phyloP scores from a whole-genome alignment of 805 yeast genomes.

The Sugiyamaella chiloensis region DNA sequence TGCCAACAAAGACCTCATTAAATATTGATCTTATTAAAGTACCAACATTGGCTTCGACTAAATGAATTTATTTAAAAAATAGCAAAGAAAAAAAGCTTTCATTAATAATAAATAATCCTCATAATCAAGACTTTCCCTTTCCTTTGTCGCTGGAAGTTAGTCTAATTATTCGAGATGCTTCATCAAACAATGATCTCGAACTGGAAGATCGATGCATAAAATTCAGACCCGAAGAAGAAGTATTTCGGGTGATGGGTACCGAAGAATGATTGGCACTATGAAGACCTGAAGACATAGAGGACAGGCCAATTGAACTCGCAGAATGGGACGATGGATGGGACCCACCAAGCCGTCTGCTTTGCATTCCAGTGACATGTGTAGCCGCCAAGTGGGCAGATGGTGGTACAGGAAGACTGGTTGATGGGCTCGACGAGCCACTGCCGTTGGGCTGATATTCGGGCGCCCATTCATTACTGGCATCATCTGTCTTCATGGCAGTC shows the following conservation, averaged over 20 bases:
- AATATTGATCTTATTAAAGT: too few relatives aligned
- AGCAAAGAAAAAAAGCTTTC: too few relatives aligned
- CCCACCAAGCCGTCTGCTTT: neutral
- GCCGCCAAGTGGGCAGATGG: constrained; percentile 5
- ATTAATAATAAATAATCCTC: neutral
- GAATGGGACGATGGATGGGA: constrained; percentile 8
- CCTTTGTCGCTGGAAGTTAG: constrained; percentile 14
- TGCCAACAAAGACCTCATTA: too few relatives aligned
- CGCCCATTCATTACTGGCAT: constrained; percentile 46
- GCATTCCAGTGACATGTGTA: neutral
- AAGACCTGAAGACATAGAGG: neutral
- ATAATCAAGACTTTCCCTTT: constrained; percentile 3
- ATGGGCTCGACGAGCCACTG: constrained; percentile 24
- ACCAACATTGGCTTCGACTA: too few relatives aligned
- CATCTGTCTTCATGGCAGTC: constrained; percentile 63
- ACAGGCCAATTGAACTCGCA: constrained; percentile 2
- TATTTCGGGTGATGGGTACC: constrained; percentile 11
- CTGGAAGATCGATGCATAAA: constrained; percentile 19
- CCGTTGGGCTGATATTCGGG: constrained; percentile 56
- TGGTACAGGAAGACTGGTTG: constrained; percentile 7
- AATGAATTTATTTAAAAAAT: too few relatives aligned
- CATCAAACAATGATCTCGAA: constrained; percentile 22
- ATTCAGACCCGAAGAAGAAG: constrained; percentile 12
- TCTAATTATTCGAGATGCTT: constrained; percentile 20
- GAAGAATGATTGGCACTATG: constrained; percentile 7